Percentiles rank a stretch among this genome's conserved stretches.
Evolutionary conservation across 495 filamentous ascomycete genomes (phyloP).

Genomic region (Astrocystis sublimbata): DNA sequence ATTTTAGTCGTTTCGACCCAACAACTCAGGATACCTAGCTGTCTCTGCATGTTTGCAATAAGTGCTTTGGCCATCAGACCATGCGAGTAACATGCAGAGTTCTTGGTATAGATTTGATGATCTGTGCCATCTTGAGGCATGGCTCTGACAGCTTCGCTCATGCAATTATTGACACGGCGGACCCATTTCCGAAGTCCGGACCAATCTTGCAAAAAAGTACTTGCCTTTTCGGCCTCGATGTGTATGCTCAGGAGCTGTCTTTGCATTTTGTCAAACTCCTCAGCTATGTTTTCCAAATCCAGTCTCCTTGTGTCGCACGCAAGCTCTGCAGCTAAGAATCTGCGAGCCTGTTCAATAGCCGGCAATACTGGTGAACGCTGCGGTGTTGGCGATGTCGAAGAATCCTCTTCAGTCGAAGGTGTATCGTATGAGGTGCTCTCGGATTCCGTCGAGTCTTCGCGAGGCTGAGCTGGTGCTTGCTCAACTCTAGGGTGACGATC

Average conservation of each 20-base stretch:
- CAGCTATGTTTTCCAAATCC: too few relatives aligned
- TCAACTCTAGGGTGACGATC: not conserved
- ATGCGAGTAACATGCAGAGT: too few relatives aligned
- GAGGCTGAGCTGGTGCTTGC: not conserved
- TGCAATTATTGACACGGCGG: not conserved
- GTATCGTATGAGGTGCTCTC: not conserved
- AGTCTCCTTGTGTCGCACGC: too few relatives aligned
- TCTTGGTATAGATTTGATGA: too few relatives aligned
- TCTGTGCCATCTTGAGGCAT: too few relatives aligned
- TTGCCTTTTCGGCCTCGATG: not conserved
- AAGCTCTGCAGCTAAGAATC: too few relatives aligned
- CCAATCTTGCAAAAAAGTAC: not conserved
- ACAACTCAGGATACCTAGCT: not conserved
- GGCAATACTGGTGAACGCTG: not conserved
- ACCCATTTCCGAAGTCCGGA: not conserved
- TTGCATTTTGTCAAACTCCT: constrained; percentile 8
- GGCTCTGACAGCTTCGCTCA: not conserved
- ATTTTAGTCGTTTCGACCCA: not conserved
- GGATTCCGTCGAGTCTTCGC: not conserved
- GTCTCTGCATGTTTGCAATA: too few relatives aligned
- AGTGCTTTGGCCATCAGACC: too few relatives aligned
- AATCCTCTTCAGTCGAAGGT: not conserved
- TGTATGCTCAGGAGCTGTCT: not conserved
- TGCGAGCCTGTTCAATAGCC: not conserved
- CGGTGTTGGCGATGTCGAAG: not conserved